Evolutionary conservation across 2,329 filamentous ascomycete species (phyloP).

Genomic region (Shiraia sp.): DNA sequence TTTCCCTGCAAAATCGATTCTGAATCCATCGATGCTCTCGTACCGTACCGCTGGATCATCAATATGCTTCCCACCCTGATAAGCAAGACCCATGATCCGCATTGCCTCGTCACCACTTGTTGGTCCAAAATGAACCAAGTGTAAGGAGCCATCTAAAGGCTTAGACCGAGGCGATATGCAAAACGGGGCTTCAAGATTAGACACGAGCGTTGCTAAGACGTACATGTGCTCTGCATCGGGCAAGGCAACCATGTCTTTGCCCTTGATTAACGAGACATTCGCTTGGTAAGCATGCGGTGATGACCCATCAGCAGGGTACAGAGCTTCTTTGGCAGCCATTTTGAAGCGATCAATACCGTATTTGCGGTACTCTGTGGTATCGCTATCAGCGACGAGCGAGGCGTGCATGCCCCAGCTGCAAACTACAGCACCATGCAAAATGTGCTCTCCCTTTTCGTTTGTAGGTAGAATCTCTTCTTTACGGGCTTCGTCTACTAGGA

Average conservation of each 20-base stretch:
- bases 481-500: constrained; percentile 50
- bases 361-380: constrained; percentile 78
- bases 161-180: constrained; percentile 74
- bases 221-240: constrained; percentile 68
- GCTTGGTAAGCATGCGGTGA: constrained; percentile 62
- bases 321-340: constrained; percentile 77
- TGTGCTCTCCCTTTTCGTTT: constrained; percentile 26
- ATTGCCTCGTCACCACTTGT: constrained; percentile 68
- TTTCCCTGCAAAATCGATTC: constrained; percentile 65
- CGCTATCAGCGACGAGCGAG: constrained; percentile 85
- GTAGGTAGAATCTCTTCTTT: constrained; percentile 45
- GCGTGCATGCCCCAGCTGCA: constrained; percentile 90
- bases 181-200: constrained; percentile 80
- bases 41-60: constrained; percentile 66
- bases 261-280: constrained; percentile 50
- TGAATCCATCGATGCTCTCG: constrained; percentile 68
- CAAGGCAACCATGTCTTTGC: constrained; percentile 37
- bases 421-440: constrained; percentile 75
- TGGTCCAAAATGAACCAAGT: constrained; percentile 75
- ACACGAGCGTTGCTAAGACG: constrained; percentile 74
- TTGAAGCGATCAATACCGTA: constrained; percentile 79
- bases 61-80: constrained; percentile 61
- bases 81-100: constrained; percentile 72
- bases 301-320: constrained; percentile 61
- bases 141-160: constrained; percentile 71